Conservation (phyloP, 2,329 filamentous ascomycete genomes). For the Trichoderma atroviride region DNA sequence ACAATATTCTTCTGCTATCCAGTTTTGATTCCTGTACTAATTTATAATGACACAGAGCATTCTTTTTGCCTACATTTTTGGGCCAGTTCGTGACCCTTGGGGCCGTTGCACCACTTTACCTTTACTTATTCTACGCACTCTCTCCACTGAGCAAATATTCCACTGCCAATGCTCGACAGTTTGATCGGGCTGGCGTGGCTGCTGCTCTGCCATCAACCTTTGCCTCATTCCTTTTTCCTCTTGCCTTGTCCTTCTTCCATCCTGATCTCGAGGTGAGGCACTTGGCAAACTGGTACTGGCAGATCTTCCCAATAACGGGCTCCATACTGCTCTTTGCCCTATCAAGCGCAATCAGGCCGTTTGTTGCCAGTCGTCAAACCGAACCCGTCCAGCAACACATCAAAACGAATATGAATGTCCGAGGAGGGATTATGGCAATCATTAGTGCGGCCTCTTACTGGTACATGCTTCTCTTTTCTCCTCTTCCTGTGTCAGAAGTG, state of each 20-base stretch:
- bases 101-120: constrained; percentile 31
- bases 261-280: constrained; percentile 31
- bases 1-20: neutral
- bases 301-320: constrained; percentile 36
- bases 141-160: constrained; percentile 30
- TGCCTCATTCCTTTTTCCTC: constrained; percentile 30
- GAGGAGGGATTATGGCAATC: constrained; percentile 3
- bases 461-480: constrained; percentile 28
- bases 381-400: neutral
- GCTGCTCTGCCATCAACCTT: constrained; percentile 31
- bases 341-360: constrained; percentile 11
- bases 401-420: neutral
- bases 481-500: constrained; percentile 20
- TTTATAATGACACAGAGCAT: constrained; percentile 25
- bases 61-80: constrained; percentile 29
- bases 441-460: constrained; percentile 31
- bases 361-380: neutral
- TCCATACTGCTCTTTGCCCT: constrained; percentile 30
- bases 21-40: constrained; percentile 17
- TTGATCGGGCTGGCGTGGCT: constrained; percentile 23
- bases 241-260: constrained; percentile 32
- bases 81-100: constrained; percentile 34
- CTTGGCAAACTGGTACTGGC: constrained; percentile 41
- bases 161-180: constrained; percentile 18
- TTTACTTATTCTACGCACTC: constrained; percentile 33